A percentile compares a stretch with the other conserved stretches of the same genome.
These are phyloP conservation scores for Micractinium sp. DNA, from an alignment of 139 green algal genomes.

Conservation along the genomic window DNA sequence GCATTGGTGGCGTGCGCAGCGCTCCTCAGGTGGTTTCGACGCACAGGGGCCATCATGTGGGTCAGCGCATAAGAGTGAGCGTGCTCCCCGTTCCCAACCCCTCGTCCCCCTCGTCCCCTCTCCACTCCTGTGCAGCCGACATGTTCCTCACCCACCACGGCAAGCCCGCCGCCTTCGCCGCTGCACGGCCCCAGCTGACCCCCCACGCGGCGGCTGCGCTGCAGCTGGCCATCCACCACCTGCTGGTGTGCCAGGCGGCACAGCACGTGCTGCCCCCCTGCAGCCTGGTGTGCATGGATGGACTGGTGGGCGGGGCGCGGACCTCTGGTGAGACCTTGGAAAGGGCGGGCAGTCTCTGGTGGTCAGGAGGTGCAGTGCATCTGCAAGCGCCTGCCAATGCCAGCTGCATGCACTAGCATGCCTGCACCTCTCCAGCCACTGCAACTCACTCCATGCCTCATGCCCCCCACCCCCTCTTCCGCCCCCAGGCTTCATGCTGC, in stretches of 20 bases:
- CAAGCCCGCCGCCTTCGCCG: neutral
- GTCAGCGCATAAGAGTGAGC: no score
- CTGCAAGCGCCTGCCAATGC: no score
- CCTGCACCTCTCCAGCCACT: no score
- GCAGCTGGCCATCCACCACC: conserved; percentile 33
- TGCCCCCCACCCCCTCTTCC: neutral
- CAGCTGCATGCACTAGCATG: no score
- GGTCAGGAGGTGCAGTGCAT: neutral
- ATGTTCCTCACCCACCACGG: conserved; percentile 9
- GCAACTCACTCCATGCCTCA: neutral
- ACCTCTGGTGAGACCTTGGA: neutral
- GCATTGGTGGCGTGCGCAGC: no score
- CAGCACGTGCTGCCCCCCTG: neutral
- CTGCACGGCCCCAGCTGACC: neutral
- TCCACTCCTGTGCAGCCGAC: neutral
- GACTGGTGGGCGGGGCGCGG: neutral
- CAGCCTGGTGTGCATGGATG: neutral
- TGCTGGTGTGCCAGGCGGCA: neutral
- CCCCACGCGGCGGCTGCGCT: conserved; percentile 17
- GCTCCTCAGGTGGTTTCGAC: no score
- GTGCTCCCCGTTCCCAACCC: no score
- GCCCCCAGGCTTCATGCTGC: conserved; percentile 29
- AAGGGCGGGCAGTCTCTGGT: neutral
- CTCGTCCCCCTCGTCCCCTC: neutral
- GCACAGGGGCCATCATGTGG: no score